Base-by-base conservation (phyloP, 495 filamentous ascomycete species). In the Hypoxylon perforatum region DNA sequence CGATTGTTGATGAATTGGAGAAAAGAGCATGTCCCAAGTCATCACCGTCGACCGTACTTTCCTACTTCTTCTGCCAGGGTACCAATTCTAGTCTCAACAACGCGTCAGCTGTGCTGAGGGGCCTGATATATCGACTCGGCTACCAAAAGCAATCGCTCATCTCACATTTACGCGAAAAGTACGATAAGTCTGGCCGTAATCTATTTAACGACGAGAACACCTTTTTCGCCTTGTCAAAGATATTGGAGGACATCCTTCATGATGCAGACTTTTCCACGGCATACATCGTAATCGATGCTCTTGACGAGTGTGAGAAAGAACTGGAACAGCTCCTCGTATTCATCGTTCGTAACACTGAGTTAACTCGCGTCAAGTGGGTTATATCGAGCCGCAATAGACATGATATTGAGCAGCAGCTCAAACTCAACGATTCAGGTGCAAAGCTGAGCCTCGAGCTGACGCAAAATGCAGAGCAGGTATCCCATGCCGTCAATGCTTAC, bases 21-120 rank as follows among this genome's bases (percentile, higher is more conserved):
- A 14, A 46, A 28, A 25, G n/a, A 10, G 28, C 12, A 12, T n/a
- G 9, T 11, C 3, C 35, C 4, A n/a, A 38, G 35, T 11, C 35
- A 11, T 38, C 35, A 38, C 35, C 33, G 10, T 22, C 44, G 4
- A 14, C 10, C 4, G 15, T 22, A 1, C 19, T 83, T 12, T 77
- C 74, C 19, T 84, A 76, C 67, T 83, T 84, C 66, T 82, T 84
- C 57, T 83, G 77, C 53, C 75, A 82, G 57, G 75, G 66, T 38
- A 73, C 76, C 11, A 62, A 79, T 38, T 8, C 22, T 0, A 61
- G 69, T 9, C 52, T 83, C 23, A 79, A 80, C 61, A 78, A 75
- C 53, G 74, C 79, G n/a, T 75, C 72, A 4, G 69, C 76, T 8
- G 74, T 82, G 0, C 62, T 83, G 4, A 73, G 79, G 1, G 77